A percentile compares a stretch with the other conserved stretches of the same genome.
phyloP scores from a whole-genome alignment of 495 filamentous ascomycete species.

The Aspergillus bertholletiae region DNA sequence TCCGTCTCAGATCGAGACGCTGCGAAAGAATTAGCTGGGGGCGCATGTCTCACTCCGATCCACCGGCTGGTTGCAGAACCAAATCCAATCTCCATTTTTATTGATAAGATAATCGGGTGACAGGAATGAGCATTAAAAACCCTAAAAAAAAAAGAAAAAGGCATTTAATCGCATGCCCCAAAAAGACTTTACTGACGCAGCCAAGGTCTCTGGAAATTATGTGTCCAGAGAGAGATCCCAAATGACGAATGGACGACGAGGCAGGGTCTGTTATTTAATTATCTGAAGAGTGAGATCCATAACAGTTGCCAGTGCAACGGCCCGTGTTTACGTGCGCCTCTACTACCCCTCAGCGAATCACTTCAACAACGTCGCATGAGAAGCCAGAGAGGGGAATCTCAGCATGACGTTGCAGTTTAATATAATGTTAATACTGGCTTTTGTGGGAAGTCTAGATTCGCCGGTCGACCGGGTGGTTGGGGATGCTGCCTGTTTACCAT shows the following conservation, averaged over 20 bases:
- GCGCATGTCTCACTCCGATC: background rate
- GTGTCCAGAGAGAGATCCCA: background rate
- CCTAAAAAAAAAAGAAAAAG: background rate
- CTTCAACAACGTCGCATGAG: background rate
- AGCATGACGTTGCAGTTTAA: background rate
- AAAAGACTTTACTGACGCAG: background rate
- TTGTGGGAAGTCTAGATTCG: constrained; percentile 9
- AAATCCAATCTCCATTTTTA: background rate
- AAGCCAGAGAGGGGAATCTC: background rate
- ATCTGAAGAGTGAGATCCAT: background rate
- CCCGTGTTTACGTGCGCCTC: constrained; percentile 15
- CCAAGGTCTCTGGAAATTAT: background rate
- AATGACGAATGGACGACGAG: background rate
- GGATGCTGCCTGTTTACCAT: constrained; percentile 12
- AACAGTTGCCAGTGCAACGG: constrained; percentile 20
- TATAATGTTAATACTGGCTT: background rate
- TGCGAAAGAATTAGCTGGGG: too few species aligned
- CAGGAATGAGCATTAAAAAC: background rate
- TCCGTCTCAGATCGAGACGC: background rate
- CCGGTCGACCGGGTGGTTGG: constrained; percentile 5
- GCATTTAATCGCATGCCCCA: background rate
- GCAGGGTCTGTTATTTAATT: background rate
- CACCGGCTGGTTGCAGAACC: background rate
- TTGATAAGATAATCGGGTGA: background rate
- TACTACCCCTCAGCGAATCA: constrained; percentile 6